Conservation (phyloP, 192 early-diverging fungal species). For the Anaeromyces robustus region DNA sequence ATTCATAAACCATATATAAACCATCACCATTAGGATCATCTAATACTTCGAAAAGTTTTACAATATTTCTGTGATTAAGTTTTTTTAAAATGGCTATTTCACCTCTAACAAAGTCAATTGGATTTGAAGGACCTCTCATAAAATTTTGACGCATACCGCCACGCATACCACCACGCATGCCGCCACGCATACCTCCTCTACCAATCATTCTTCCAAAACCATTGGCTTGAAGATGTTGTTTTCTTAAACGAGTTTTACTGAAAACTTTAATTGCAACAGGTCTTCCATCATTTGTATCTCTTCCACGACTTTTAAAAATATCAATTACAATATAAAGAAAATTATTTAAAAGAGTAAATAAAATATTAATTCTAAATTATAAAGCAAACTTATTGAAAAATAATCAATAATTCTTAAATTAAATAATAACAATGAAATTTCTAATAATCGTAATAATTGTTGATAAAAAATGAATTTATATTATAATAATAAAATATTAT, state of each 20-base stretch:
- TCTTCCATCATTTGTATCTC: not conserved
- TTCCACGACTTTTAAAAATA: not conserved
- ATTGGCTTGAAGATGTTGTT: constrained; percentile 11
- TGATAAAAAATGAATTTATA: too few relatives aligned
- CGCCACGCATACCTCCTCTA: constrained; percentile 14
- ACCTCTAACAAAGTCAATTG: constrained; percentile 67
- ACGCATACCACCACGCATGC: constrained; percentile 9
- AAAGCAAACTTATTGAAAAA: too few relatives aligned
- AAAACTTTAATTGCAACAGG: constrained; percentile 84
- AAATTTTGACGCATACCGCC: constrained; percentile 12
- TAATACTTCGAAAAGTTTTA: constrained; percentile 80
- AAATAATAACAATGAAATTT: too few relatives aligned
- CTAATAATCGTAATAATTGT: too few relatives aligned
- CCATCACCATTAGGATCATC: constrained; percentile 76
- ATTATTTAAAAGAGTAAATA: too few relatives aligned
- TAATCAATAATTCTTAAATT: too few relatives aligned
- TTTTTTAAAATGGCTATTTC: constrained; percentile 95
- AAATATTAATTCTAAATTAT: too few relatives aligned
- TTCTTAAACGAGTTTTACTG: constrained; percentile 66
- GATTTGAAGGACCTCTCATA: constrained; percentile 26
- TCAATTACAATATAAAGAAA: too few relatives aligned
- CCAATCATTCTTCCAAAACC: constrained; percentile 18
- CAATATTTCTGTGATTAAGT: constrained; percentile 72
- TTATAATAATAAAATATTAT: not conserved
- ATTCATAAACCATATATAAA: constrained; percentile 37